A percentile compares a stretch with the other conserved stretches of the same genome.
These are phyloP conservation scores for Petunia hybrid DNA, from an alignment of 305 asterid genomes.

Conservation along the genomic window DNA sequence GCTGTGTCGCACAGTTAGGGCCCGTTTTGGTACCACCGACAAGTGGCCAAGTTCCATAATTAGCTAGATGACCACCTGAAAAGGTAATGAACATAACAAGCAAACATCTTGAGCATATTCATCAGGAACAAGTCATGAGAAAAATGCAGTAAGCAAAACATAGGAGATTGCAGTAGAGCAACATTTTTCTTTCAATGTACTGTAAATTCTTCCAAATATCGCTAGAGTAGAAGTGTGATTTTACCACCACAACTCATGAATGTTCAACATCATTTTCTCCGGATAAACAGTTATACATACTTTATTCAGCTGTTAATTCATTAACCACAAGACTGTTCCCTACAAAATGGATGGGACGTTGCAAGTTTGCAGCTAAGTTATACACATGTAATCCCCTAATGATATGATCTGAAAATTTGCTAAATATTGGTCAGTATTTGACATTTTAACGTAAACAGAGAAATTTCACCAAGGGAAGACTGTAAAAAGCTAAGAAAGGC, in stretches of 20 bases:
- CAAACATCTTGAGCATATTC: neutral
- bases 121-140: neutral
- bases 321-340: no score
- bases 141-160: neutral
- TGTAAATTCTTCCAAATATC: no score
- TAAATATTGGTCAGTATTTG: neutral
- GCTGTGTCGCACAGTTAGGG: conserved; percentile 36
- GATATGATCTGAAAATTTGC: neutral
- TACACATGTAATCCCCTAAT: neutral
- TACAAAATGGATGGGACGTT: neutral
- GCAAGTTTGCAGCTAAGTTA: neutral
- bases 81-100: neutral
- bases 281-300: no score
- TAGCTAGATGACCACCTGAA: conserved; percentile 53
- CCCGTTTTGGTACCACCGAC: conserved; percentile 31
- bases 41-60: conserved; percentile 39
- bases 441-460: neutral
- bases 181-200: no score
- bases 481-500: conserved; percentile 2
- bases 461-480: neutral
- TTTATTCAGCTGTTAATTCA: no score
- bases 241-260: no score
- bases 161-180: neutral
- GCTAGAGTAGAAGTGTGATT: no score
- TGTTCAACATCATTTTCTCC: no score